phyloP scores from a whole-genome alignment of 371 early-diverging fungal genomes.

The Mortierella sp. region DNA sequence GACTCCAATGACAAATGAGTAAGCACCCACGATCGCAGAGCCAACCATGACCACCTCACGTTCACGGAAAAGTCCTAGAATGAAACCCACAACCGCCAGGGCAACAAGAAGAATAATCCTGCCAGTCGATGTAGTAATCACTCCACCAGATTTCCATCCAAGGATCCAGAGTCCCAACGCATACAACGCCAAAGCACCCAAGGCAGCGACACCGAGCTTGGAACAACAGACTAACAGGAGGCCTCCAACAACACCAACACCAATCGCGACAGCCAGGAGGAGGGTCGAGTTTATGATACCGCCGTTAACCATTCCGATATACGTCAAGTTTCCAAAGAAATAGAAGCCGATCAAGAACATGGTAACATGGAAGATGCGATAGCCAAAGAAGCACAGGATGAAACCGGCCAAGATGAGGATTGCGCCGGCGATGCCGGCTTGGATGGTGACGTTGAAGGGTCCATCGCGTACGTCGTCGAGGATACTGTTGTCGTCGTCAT shows the following conservation, averaged over 20 bases:
- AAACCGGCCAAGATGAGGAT: constrained; percentile 74
- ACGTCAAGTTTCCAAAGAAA: constrained; percentile 66
- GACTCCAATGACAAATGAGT: constrained; percentile 78
- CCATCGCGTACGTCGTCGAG: constrained; percentile 31
- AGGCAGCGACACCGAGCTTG: constrained; percentile 66
- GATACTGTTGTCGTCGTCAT: background rate
- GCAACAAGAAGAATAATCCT: constrained; percentile 74
- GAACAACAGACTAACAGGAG: constrained; percentile 66
- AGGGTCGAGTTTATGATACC: constrained; percentile 63
- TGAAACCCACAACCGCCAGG: constrained; percentile 66
- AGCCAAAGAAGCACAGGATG: constrained; percentile 76
- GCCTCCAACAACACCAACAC: constrained; percentile 71
- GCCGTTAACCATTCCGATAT: constrained; percentile 70
- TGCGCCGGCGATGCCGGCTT: constrained; percentile 72
- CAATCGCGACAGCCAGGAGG: constrained; percentile 68
- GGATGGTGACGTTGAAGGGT: constrained; percentile 62
- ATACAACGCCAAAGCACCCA: constrained; percentile 74
- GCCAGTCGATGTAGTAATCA: constrained; percentile 69
- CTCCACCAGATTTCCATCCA: constrained; percentile 67
- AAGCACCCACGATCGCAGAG: constrained; percentile 79
- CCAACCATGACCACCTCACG: constrained; percentile 71
- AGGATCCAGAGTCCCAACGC: constrained; percentile 74
- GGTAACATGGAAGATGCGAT: constrained; percentile 66
- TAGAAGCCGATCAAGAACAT: constrained; percentile 75
- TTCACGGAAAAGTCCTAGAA: constrained; percentile 68